Percentiles rank a stretch among this genome's conserved stretches.
Evolutionary conservation across 192 early-diverging fungal species (phyloP).

Genomic region (Entomortierella beljakovae): DNA sequence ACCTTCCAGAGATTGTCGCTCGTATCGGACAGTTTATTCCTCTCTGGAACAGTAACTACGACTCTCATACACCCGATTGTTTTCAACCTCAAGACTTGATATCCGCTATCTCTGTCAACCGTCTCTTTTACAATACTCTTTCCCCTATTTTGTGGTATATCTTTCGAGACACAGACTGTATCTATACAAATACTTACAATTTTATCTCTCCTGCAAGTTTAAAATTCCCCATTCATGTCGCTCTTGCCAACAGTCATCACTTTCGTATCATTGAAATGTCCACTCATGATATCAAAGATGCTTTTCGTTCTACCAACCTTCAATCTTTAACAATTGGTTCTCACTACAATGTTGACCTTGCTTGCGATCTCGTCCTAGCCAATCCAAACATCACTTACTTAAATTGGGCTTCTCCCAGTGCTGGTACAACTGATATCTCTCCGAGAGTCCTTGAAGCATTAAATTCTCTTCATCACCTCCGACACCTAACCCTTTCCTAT

Average conservation of each 20-base stretch:
- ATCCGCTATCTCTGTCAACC: slow-evolving; percentile 2
- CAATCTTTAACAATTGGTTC: neutral
- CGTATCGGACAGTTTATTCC: slow-evolving; percentile 26
- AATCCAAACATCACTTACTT: neutral
- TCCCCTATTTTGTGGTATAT: slow-evolving; percentile 6
- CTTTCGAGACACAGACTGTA: neutral
- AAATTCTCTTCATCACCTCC: neutral
- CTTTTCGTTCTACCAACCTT: neutral
- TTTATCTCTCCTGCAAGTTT: no score
- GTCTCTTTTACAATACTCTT: neutral
- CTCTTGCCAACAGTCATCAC: neutral
- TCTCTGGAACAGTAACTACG: neutral
- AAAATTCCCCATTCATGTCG: neutral
- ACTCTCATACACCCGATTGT: neutral
- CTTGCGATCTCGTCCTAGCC: neutral
- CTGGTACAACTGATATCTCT: neutral
- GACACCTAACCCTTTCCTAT: neutral
- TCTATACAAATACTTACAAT: neutral
- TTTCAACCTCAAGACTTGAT: slow-evolving; percentile 8
- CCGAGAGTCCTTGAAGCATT: neutral
- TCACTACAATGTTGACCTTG: neutral
- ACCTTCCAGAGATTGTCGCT: slow-evolving; percentile 21
- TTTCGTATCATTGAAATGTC: neutral
- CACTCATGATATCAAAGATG: neutral
- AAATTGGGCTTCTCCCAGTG: neutral